Conservation (phyloP, 169 alveolate species). For the Plasmodium knowlesi region DNA sequence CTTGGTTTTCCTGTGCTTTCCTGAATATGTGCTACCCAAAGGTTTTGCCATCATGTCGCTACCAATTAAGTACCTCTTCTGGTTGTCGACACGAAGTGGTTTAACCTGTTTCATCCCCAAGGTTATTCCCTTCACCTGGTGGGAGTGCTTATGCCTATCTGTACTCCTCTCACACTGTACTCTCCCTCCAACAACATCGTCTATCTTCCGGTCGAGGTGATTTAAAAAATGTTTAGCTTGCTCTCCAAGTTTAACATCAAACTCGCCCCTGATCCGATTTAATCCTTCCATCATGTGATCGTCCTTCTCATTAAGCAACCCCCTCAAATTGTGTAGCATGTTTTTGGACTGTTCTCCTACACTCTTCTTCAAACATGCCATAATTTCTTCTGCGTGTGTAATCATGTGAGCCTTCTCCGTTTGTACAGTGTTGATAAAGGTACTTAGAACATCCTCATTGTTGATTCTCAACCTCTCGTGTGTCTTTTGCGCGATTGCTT, state of each 20-base stretch:
- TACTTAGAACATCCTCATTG: neutral
- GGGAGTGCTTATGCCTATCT: neutral
- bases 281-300: neutral
- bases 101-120: neutral
- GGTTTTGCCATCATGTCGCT: neutral
- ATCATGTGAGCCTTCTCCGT: neutral
- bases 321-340: neutral
- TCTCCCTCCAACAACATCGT: neutral
- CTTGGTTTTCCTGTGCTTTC: neutral
- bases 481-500: neutral
- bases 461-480: neutral
- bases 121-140: neutral
- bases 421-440: neutral
- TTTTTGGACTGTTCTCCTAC: neutral
- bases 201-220: neutral
- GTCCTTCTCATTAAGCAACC: neutral
- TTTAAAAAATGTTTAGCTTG: neutral
- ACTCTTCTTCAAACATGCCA: neutral
- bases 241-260: neutral
- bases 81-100: neutral
- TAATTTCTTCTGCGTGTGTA: neutral
- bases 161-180: neutral
- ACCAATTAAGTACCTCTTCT: slow-evolving; percentile 1
- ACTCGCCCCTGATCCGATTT: neutral
- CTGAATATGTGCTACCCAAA: neutral